Percentiles rank a stretch among this genome's conserved stretches.
Conservation (phyloP, 176 grass and related monocot species). For the Cenchrus fungigraminus region DNA sequence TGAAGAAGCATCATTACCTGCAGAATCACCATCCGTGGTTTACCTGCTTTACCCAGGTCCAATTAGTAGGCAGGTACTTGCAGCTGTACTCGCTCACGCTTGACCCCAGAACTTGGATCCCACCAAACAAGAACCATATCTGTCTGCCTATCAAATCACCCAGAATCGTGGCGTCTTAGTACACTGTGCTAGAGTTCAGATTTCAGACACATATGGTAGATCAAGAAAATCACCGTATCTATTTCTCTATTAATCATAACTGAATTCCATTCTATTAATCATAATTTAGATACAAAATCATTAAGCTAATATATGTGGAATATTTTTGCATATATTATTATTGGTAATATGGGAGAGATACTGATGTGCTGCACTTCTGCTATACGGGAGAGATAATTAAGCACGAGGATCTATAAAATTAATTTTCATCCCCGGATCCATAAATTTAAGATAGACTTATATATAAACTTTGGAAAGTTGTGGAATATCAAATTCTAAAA, state of each 20-base stretch:
- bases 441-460: no score
- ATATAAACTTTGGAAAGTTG: no score
- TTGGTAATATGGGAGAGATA: no score
- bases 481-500: no score
- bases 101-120: slow-evolving; percentile 34
- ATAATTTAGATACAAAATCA: no score
- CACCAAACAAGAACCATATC: slow-evolving; percentile 15
- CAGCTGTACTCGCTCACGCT: background rate
- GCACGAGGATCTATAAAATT: no score
- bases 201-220: background rate
- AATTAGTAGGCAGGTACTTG: background rate
- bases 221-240: background rate
- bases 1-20: slow-evolving; percentile 28
- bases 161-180: slow-evolving; percentile 10
- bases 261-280: no score
- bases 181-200: background rate
- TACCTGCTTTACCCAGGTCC: slow-evolving; percentile 14
- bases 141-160: slow-evolving; percentile 23
- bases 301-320: no score
- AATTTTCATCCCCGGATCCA: no score
- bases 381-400: no score
- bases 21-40: slow-evolving; percentile 16
- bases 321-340: no score
- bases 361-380: no score
- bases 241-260: background rate